A percentile compares a stretch with the other conserved stretches of the same genome.
Conservation (phyloP, 176 grass and related monocot species). For the Musa schizocarpa region DNA sequence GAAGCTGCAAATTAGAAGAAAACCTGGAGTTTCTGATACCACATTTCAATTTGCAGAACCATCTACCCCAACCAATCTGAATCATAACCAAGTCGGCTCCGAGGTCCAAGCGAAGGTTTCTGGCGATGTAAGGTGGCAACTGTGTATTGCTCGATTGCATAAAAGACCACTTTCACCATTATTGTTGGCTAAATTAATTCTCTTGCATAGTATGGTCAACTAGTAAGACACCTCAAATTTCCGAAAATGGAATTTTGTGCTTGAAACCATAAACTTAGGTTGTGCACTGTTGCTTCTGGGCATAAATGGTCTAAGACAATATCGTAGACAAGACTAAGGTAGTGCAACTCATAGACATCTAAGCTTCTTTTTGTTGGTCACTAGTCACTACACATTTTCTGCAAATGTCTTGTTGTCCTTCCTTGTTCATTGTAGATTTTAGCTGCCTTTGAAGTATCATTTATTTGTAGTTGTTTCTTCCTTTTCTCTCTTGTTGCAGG, state of each 20-base stretch:
- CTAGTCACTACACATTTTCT: background rate
- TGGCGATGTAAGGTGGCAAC: conserved; percentile 89
- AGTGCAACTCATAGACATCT: background rate
- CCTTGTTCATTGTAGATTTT: background rate
- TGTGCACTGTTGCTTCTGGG: too few relatives aligned
- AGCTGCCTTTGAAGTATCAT: background rate
- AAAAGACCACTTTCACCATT: background rate
- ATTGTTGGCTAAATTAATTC: background rate
- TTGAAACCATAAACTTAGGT: background rate
- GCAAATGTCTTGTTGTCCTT: background rate
- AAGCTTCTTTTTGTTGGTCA: background rate
- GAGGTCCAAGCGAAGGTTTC: conserved; percentile 80
- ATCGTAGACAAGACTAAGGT: too few relatives aligned
- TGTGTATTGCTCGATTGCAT: conserved; percentile 16
- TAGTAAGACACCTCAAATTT: too few relatives aligned
- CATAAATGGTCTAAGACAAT: too few relatives aligned
- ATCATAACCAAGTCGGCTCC: conserved; percentile 15
- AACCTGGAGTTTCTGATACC: conserved; percentile 24
- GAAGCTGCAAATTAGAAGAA: conserved; percentile 64
- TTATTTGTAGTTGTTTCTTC: background rate
- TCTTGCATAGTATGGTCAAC: too few relatives aligned
- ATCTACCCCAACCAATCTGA: conserved; percentile 20
- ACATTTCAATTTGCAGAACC: conserved; percentile 13
- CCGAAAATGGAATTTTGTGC: background rate
- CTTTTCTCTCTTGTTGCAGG: background rate